Percentiles rank a stretch among this genome's conserved stretches.
Evolutionary conservation across 164 flowering plant species (phyloP).

Genomic region (Dillenia suffruticosa): DNA sequence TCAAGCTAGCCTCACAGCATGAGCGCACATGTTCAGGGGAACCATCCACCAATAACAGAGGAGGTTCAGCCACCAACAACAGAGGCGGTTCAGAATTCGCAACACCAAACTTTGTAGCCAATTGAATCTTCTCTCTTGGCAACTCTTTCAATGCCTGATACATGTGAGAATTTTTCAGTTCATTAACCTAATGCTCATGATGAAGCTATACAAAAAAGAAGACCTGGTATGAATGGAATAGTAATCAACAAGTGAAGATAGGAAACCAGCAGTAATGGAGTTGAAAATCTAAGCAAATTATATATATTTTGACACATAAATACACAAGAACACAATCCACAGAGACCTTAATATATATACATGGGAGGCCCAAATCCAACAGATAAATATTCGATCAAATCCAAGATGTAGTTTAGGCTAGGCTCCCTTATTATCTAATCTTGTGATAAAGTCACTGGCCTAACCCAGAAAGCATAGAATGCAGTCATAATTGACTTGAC

Average conservation of each 20-base stretch:
- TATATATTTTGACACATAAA: not conserved
- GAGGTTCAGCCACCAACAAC: no score
- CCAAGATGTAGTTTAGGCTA: no score
- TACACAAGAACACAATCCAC: not conserved
- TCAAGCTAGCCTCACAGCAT: slow-evolving; percentile 47
- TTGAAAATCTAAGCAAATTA: not conserved
- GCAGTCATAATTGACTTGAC: no score
- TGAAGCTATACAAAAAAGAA: not conserved
- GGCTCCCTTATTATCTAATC: no score
- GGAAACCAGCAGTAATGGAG: not conserved
- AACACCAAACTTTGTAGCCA: slow-evolving; percentile 49
- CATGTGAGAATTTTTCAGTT: not conserved
- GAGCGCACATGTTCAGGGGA: slow-evolving; percentile 40
- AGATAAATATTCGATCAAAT: no score
- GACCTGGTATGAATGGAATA: not conserved
- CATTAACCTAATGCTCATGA: not conserved
- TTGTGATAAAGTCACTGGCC: no score
- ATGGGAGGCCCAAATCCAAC: no score
- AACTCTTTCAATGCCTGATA: slow-evolving; percentile 45
- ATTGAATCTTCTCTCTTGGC: slow-evolving; percentile 39
- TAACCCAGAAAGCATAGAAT: no score
- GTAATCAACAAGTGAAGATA: not conserved
- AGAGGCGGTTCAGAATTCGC: slow-evolving; percentile 1
- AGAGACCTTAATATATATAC: no score
- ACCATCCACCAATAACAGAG: slow-evolving; percentile 20